phyloP scores from a whole-genome alignment of 2,329 filamentous ascomycete species.

The Fusarium buharicum region DNA sequence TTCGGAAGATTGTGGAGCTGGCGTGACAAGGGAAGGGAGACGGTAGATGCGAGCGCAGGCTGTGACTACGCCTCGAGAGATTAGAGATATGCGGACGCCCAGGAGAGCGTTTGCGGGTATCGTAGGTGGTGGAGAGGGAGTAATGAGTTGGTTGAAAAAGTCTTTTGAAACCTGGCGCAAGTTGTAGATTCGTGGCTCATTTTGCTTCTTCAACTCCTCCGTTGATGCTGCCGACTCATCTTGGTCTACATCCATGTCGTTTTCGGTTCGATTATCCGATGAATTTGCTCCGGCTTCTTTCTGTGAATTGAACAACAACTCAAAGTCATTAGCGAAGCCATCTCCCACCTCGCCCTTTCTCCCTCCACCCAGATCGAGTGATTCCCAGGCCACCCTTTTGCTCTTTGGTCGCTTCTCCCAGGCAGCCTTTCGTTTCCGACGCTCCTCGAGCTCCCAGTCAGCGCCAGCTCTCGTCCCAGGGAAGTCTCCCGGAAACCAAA shows the following conservation, averaged over 20 bases:
- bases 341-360: constrained; percentile 84
- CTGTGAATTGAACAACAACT: constrained; percentile 64
- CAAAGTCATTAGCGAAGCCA: constrained; percentile 87
- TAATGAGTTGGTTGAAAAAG: constrained; percentile 48
- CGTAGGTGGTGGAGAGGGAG: constrained; percentile 28
- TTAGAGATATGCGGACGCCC: constrained; percentile 73
- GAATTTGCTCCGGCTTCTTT: constrained; percentile 20
- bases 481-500: constrained; percentile 90
- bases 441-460: constrained; percentile 77
- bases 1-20: constrained; percentile 45
- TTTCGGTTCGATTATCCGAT: constrained; percentile 36
- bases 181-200: constrained; percentile 17
- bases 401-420: constrained; percentile 86
- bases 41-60: constrained; percentile 86
- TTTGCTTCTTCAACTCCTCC: constrained; percentile 1
- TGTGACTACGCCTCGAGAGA: constrained; percentile 75
- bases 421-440: constrained; percentile 75
- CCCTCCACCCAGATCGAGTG: constrained; percentile 76
- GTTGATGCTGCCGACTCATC: constrained; percentile 13
- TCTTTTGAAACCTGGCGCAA: constrained; percentile 43
- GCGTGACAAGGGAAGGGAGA: constrained; percentile 61
- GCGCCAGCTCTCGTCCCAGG: constrained; percentile 82
- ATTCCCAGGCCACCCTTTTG: constrained; percentile 80
- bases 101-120: constrained; percentile 57
- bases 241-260: constrained; percentile 50